A percentile compares a stretch with the other conserved stretches of the same genome.
These are phyloP conservation scores for Bipolaris oryzae DNA, from an alignment of 2,329 filamentous ascomycete genomes.

Conservation along the genomic window DNA sequence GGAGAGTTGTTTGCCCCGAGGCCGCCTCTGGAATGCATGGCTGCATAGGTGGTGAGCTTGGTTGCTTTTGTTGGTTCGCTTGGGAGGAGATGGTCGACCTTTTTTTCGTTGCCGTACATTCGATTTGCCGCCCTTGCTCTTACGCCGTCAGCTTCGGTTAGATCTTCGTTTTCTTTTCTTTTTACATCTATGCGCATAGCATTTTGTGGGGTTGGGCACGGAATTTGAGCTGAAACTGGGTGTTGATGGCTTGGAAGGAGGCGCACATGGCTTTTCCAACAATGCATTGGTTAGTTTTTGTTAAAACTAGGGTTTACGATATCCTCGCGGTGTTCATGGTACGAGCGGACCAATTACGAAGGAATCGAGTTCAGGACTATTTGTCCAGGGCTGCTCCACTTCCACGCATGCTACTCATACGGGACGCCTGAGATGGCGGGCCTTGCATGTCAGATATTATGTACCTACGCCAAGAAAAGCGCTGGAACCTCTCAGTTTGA, in stretches of 20 bases:
- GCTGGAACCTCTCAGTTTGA: neutral
- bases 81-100: neutral
- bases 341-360: neutral
- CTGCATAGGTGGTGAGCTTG: neutral
- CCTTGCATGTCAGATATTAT: slow-evolving; percentile 4
- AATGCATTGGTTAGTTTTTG: too few relatives aligned
- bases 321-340: neutral
- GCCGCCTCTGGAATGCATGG: neutral
- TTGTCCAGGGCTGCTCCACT: neutral
- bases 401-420: neutral
- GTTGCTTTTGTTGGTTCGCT: neutral
- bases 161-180: neutral
- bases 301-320: neutral
- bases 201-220: neutral
- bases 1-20: neutral
- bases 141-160: too few relatives aligned
- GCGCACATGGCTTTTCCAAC: too few relatives aligned
- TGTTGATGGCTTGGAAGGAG: too few relatives aligned
- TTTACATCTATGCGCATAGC: neutral
- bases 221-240: neutral
- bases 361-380: neutral
- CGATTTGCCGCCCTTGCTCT: neutral
- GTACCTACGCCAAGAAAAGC: neutral
- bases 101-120: neutral
- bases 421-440: slow-evolving; percentile 2